phyloP scores from a whole-genome alignment of 179 eudicot species.

The Beta lomatogona region DNA sequence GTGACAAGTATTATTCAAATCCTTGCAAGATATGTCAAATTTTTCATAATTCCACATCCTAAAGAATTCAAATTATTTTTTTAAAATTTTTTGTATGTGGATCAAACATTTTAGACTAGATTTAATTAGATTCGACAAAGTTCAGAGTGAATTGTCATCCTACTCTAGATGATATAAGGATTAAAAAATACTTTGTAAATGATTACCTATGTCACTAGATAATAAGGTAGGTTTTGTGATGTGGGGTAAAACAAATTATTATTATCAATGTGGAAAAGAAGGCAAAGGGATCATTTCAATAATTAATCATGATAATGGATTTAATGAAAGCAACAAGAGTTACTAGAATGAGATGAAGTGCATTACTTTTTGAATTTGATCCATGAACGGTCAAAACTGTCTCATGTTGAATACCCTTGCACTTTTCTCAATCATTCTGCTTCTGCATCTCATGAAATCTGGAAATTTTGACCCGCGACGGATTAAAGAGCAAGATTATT shows the following conservation, averaged over 20 bases:
- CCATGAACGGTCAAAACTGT: neutral
- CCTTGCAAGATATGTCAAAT: no score
- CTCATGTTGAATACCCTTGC: neutral
- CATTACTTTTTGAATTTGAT: neutral
- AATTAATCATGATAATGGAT: neutral
- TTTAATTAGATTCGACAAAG: no score
- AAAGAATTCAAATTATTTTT: no score
- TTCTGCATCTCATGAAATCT: neutral
- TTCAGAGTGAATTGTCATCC: no score
- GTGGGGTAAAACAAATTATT: neutral
- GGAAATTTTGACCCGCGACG: neutral
- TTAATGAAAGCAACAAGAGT: neutral
- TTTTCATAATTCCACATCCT: no score
- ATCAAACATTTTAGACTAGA: no score
- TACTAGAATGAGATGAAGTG: neutral
- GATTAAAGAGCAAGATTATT: no score
- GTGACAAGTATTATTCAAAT: no score
- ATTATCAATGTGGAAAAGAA: neutral
- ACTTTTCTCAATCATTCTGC: neutral
- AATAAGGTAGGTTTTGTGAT: neutral
- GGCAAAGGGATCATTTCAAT: neutral
- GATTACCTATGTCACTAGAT: neutral
- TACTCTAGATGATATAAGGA: no score
- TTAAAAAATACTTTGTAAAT: no score
- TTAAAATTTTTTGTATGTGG: no score